Conservation (phyloP, 169 alveolate species). For the Plasmodium knowlesi region DNA sequence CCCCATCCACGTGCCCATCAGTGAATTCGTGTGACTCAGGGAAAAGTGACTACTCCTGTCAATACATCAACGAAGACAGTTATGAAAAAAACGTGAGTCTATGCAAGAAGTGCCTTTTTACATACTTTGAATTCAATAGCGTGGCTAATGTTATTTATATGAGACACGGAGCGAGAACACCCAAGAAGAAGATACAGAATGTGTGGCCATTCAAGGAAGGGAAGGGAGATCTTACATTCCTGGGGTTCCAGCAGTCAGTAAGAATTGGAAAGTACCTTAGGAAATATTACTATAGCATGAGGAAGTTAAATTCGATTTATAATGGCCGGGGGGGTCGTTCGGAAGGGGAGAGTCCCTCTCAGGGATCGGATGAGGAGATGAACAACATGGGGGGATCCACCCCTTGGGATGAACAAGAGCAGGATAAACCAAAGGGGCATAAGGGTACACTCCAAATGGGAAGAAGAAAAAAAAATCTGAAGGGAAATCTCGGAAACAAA, state of each 20-base stretch:
- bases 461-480: neutral
- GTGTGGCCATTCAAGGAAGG: constrained; percentile 65
- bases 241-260: constrained; percentile 62
- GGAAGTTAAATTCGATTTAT: constrained; percentile 11
- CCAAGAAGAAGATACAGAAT: constrained; percentile 48
- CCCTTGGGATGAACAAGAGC: neutral
- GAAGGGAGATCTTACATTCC: constrained; percentile 49
- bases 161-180: constrained; percentile 75
- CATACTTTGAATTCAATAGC: constrained; percentile 21
- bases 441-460: no score
- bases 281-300: constrained; percentile 42
- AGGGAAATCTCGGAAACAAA: neutral
- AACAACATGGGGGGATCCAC: neutral
- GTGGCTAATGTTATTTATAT: constrained; percentile 41
- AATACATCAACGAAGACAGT: constrained; percentile 6
- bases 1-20: neutral
- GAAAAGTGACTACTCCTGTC: constrained; percentile 4
- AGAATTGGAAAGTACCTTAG: constrained; percentile 54
- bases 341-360: neutral
- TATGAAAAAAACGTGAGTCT: constrained; percentile 31
- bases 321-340: neutral
- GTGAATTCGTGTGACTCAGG: constrained; percentile 22
- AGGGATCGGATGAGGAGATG: neutral
- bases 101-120: constrained; percentile 45
- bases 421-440: neutral